These are phyloP conservation scores for Coemansia sp. DNA, from an alignment of 192 early-diverging fungal genomes.

Conservation along the genomic window DNA sequence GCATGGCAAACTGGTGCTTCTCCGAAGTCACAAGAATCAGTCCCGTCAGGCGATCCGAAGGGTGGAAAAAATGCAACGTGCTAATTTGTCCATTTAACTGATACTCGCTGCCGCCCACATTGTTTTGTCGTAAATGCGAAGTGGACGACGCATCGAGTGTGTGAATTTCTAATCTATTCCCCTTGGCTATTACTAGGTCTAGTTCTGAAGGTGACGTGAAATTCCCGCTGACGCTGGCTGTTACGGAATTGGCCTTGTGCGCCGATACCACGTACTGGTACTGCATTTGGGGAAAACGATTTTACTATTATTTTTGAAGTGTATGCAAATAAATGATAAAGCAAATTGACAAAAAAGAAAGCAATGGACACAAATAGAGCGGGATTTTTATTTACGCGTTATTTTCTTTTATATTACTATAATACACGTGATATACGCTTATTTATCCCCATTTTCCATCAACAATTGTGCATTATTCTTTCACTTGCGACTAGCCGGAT, in stretches of 20 bases:
- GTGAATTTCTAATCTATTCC: slow-evolving; percentile 59
- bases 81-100: slow-evolving; percentile 71
- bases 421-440: too few relatives aligned
- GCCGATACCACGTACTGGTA: slow-evolving; percentile 81
- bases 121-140: neutral
- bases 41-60: slow-evolving; percentile 55
- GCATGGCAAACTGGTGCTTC: slow-evolving; percentile 65
- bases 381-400: neutral
- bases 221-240: slow-evolving; percentile 60
- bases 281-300: slow-evolving; percentile 26
- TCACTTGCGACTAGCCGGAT: too few relatives aligned
- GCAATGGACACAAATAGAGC: neutral
- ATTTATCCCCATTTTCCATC: too few relatives aligned
- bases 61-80: slow-evolving; percentile 47
- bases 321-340: slow-evolving; percentile 1
- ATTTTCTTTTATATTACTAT: neutral
- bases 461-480: too few relatives aligned
- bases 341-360: neutral
- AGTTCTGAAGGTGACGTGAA: slow-evolving; percentile 64
- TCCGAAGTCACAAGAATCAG: slow-evolving; percentile 70
- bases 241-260: slow-evolving; percentile 75
- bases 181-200: slow-evolving; percentile 72
- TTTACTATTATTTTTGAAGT: neutral
- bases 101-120: slow-evolving; percentile 57
- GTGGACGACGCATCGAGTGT: neutral